phyloP scores from a whole-genome alignment of 2,329 filamentous ascomycete species.

The Fusarium fujikuroi region DNA sequence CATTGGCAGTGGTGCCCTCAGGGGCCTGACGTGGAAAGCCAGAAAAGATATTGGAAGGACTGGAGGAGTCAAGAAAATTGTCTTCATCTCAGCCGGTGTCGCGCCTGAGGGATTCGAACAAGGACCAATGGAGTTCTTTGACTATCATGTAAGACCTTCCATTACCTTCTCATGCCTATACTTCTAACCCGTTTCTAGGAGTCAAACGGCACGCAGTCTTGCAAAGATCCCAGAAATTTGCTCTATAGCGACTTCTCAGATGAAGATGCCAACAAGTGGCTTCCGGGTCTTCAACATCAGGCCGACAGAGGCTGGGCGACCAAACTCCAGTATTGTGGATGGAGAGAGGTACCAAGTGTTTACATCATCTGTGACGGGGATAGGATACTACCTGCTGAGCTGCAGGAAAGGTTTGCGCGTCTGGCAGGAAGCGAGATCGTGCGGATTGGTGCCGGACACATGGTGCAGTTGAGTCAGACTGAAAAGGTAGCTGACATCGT shows the following conservation, averaged over 20 bases:
- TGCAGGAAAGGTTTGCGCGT: neutral
- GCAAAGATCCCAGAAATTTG: neutral
- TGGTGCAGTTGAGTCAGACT: neutral
- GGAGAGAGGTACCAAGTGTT: neutral
- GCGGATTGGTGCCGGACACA: neutral
- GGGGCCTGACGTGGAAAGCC: fast-evolving
- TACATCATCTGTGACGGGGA: neutral
- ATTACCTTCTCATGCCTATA: fast-evolving
- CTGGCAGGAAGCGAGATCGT: neutral
- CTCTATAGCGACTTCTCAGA: neutral
- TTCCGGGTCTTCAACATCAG: neutral
- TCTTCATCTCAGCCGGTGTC: neutral
- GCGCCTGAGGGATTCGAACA: neutral
- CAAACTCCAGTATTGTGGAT: neutral
- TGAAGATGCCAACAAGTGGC: neutral
- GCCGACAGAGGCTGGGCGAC: neutral
- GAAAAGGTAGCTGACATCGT: neutral
- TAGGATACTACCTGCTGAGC: neutral
- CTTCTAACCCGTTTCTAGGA: fast-evolving
- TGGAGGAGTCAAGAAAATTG: neutral
- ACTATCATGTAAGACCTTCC: neutral
- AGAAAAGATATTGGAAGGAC: neutral
- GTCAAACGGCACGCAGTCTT: neutral
- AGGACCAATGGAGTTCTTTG: neutral
- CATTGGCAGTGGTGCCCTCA: neutral